Base-by-base conservation (phyloP, 306 rosid species). In the Quercus variabilis region DNA sequence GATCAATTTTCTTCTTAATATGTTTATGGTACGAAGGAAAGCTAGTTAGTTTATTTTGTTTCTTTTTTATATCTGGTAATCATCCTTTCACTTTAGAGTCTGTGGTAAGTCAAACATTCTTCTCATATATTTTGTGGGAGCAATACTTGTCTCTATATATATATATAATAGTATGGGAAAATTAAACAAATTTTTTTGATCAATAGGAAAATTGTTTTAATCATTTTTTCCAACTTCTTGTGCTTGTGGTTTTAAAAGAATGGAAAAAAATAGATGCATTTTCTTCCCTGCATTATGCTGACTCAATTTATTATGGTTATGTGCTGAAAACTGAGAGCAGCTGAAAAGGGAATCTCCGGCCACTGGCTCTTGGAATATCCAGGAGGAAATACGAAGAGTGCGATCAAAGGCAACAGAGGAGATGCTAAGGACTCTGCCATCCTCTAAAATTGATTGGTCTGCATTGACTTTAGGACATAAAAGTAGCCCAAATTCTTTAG, bases 341-440 rank as follows among this genome's bases (percentile, higher is more conserved):
- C 83, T 81, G 71, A 91, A 89, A 87, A 86, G 88, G 86, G 94
- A 87, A 69, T 78, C 90, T 75, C 79, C 89, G 7, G 85, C 90
- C 77, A 83, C 88, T 71, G 98, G 96, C 55, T 87, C 97, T 54
- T 96, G 99, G 99, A 96, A 96, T 81, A 96, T 96, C 83, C 92
- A 91, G 82, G 99, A 96, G 81, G 99, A 96, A 89, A 77, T 96
- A 82, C 91, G 95, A 79, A 93, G 90, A 78, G 97, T 96, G 65
- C 90, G 99, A 63, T 86, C 90, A 12, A 96, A 89, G 87, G 99
- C 99, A 83, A 88, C 99, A 13, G 97, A 96, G 83, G 96, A 96
- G 82, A 86, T 96, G 97, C 89, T 96, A 23, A 88, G 89, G 83
- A 83, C 88, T 69, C 82, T 83, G 76, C 93, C 98, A 67, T 95